Evolutionary conservation across 108 stramenopile species (phyloP).

Genomic region (Cyclotella distinguenda): DNA sequence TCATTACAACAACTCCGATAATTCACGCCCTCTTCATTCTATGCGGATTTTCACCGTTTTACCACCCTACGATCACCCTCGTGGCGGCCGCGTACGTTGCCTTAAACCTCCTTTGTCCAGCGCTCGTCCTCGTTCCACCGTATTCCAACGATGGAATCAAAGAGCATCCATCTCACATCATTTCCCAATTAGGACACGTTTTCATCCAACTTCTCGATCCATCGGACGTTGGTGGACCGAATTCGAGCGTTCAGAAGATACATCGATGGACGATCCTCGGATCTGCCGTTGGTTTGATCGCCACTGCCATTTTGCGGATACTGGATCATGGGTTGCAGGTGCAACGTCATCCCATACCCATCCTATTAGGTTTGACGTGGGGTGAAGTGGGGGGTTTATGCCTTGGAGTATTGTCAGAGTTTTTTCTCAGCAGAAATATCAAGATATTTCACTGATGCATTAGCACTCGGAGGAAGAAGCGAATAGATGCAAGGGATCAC

Average conservation of each 20-base stretch:
- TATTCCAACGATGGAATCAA: background rate
- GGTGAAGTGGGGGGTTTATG: conserved; percentile 38
- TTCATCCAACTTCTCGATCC: background rate
- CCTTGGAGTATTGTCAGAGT: conserved; percentile 13
- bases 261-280: conserved; percentile 18
- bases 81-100: conserved; percentile 28
- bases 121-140: background rate
- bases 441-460: background rate
- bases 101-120: background rate
- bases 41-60: conserved; percentile 16
- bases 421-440: background rate
- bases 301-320: conserved; percentile 41
- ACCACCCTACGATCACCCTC: conserved; percentile 21
- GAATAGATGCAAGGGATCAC: too few species aligned
- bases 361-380: conserved; percentile 55
- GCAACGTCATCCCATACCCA: conserved; percentile 72
- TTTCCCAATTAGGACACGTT: background rate
- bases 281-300: conserved; percentile 19
- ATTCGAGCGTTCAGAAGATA: conserved; percentile 5
- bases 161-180: background rate
- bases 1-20: conserved; percentile 1
- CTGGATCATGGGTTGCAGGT: conserved; percentile 68
- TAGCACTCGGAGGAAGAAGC: too few species aligned
- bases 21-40: conserved; percentile 20
- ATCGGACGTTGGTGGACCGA: background rate